Evolutionary conservation across 202 grass and related monocot species (phyloP).

Genomic region (Musa balbisiana): DNA sequence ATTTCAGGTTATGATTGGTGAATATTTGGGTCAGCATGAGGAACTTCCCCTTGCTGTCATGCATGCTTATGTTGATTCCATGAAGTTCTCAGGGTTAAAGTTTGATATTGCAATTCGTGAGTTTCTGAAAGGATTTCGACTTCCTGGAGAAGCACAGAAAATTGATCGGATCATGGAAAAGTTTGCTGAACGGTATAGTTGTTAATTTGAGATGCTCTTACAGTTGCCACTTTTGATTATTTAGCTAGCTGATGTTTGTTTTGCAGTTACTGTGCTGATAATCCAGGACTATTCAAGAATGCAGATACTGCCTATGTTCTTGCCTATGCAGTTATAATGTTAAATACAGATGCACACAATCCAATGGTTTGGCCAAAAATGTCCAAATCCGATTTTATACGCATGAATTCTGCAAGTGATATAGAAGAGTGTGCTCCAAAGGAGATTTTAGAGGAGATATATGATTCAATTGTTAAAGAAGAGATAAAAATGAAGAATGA

Average conservation of each 20-base stretch:
- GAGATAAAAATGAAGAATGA: conserved; percentile 96
- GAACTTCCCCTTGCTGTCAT: conserved; percentile 96
- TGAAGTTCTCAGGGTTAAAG: conserved; percentile 90
- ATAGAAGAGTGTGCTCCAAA: conserved; percentile 81
- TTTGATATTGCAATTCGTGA: conserved; percentile 93
- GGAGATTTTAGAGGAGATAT: conserved; percentile 93
- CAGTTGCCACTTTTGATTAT: conserved; percentile 9
- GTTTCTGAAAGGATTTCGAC: conserved; percentile 89
- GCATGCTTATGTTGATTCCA: conserved; percentile 98
- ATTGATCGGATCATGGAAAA: conserved; percentile 99
- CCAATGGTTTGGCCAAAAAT: conserved; percentile 99
- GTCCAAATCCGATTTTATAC: conserved; percentile 96
- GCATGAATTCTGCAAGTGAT: conserved; percentile 82
- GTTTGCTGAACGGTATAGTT: conserved; percentile 87
- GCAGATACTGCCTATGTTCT: conserved; percentile 98
- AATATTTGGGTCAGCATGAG: conserved; percentile 98
- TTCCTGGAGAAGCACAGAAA: conserved; percentile 98
- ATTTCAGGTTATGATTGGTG: conserved; percentile 90
- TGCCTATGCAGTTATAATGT: conserved; percentile 99
- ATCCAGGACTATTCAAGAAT: conserved; percentile 97
- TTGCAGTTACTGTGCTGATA: conserved; percentile 99
- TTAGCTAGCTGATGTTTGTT: conserved; percentile 2
- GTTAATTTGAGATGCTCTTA: conserved; percentile 14
- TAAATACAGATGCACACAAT: conserved; percentile 99
- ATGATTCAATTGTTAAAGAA: conserved; percentile 91